phyloP scores from a whole-genome alignment of 2,329 filamentous ascomycete species.

The Alternaria conjuncta region DNA sequence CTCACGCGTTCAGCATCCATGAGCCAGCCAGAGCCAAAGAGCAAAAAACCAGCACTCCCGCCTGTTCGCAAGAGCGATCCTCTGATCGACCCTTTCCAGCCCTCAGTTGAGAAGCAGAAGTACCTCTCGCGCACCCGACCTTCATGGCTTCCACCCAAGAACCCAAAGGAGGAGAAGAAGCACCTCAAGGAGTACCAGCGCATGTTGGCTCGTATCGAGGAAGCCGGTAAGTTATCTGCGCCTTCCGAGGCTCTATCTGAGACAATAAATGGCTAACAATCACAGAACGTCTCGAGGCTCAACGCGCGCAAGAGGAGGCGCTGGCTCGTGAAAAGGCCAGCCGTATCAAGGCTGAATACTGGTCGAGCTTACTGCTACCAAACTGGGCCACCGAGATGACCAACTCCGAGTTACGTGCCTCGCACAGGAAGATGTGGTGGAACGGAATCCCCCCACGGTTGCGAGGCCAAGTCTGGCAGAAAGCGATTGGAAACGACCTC shows the following conservation, averaged over 20 bases:
- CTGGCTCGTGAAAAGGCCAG: constrained; percentile 60
- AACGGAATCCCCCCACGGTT: constrained; percentile 74
- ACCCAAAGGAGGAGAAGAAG: constrained; percentile 86
- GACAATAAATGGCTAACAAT: constrained; percentile 17
- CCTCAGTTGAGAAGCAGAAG: constrained; percentile 86
- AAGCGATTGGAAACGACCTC: constrained; percentile 76
- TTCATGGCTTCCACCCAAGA: constrained; percentile 85
- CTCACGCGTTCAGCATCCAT: constrained; percentile 41
- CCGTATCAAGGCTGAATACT: constrained; percentile 62
- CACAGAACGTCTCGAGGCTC: constrained; percentile 41
- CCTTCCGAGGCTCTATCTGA: neutral
- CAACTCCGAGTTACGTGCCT: constrained; percentile 31
- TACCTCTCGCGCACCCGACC: constrained; percentile 78
- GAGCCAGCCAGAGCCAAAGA: constrained; percentile 49
- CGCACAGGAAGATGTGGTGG: constrained; percentile 77
- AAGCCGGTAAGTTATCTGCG: constrained; percentile 55
- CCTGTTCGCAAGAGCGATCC: constrained; percentile 76
- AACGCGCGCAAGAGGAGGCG: constrained; percentile 56
- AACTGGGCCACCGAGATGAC: constrained; percentile 76
- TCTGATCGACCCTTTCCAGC: constrained; percentile 82
- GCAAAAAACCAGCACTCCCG: constrained; percentile 61
- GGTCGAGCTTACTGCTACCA: constrained; percentile 78
- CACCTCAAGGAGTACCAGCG: constrained; percentile 86
- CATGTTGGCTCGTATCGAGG: constrained; percentile 73
- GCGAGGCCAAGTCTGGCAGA: constrained; percentile 72